A percentile compares a stretch with the other conserved stretches of the same genome.
Conservation (phyloP, 805 yeast species). For the Saccharomyces kudriavzevii region DNA sequence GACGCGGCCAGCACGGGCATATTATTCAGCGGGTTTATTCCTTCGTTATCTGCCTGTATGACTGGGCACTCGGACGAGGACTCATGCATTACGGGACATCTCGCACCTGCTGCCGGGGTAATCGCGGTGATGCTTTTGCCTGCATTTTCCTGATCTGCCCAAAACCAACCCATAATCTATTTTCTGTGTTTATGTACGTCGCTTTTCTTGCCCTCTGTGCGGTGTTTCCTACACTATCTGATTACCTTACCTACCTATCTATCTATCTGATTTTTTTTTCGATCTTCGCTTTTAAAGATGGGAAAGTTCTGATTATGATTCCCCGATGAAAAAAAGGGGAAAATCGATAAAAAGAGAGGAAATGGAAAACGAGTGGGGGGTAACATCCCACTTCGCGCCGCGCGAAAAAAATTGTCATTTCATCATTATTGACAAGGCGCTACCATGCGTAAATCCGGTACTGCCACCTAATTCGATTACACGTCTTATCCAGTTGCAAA, state of each 20-base stretch:
- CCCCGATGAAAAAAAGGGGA: background rate
- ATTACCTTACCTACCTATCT: background rate
- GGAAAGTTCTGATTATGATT: background rate
- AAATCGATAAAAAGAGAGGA: background rate
- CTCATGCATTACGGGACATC: constrained; percentile 36
- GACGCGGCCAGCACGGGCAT: constrained; percentile 70
- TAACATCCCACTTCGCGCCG: background rate
- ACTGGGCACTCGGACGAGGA: constrained; percentile 27
- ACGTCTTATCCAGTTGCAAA: background rate
- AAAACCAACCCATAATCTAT: constrained; percentile 98
- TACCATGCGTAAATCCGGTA: background rate
- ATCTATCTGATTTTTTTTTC: too few relatives aligned
- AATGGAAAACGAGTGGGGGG: background rate
- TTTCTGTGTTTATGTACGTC: background rate
- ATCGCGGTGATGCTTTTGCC: background rate
- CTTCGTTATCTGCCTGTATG: constrained; percentile 24
- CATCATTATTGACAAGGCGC: background rate
- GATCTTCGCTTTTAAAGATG: background rate
- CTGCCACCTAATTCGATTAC: background rate
- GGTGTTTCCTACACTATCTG: background rate
- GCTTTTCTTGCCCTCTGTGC: background rate
- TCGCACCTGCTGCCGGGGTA: constrained; percentile 33
- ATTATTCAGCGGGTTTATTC: constrained; percentile 73
- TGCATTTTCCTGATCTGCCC: constrained; percentile 45
- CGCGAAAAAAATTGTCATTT: background rate